phyloP scores from a whole-genome alignment of 108 stramenopile genomes.

The Fistulifera solaris region DNA sequence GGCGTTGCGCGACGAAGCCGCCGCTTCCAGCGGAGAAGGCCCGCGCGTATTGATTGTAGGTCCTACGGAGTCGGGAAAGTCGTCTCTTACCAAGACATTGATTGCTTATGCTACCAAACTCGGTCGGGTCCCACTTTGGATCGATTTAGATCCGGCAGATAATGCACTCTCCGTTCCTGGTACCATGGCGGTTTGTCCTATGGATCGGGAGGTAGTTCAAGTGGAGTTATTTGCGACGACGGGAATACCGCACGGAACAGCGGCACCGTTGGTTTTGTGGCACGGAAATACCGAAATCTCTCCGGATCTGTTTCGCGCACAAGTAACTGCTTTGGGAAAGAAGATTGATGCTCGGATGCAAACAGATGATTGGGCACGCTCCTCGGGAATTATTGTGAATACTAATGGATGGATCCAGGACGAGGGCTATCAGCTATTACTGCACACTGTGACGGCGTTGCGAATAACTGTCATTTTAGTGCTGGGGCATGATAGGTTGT shows the following conservation, averaged over 20 bases:
- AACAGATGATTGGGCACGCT: conserved; percentile 46
- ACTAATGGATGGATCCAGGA: conserved; percentile 74
- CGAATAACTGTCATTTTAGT: conserved; percentile 69
- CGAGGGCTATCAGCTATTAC: conserved; percentile 45
- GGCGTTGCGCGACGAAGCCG: conserved; percentile 74
- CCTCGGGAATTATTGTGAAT: conserved; percentile 78
- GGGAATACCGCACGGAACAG: conserved; percentile 35
- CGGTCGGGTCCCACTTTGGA: conserved; percentile 66
- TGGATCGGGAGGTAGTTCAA: conserved; percentile 35
- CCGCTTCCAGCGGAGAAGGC: conserved; percentile 26
- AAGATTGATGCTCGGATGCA: conserved; percentile 45
- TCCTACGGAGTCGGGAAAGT: conserved; percentile 75
- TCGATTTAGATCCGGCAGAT: conserved; percentile 74
- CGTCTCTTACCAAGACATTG: conserved; percentile 54
- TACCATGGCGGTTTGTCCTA: conserved; percentile 53
- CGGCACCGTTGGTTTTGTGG: conserved; percentile 60
- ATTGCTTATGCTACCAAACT: conserved; percentile 77
- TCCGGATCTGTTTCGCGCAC: conserved; percentile 69
- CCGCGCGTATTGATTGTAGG: conserved; percentile 77
- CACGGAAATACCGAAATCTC: conserved; percentile 42
- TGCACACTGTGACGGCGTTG: conserved; percentile 60
- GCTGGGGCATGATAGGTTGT: conserved; percentile 82
- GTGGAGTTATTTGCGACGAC: conserved; percentile 52
- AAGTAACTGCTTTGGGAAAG: conserved; percentile 50
- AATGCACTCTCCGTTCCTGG: conserved; percentile 71